Percentiles rank a stretch among this genome's conserved stretches.
Evolutionary conservation across 1,284 basidiomycete genomes (phyloP).

Genomic region (Ustilago lituana): DNA sequence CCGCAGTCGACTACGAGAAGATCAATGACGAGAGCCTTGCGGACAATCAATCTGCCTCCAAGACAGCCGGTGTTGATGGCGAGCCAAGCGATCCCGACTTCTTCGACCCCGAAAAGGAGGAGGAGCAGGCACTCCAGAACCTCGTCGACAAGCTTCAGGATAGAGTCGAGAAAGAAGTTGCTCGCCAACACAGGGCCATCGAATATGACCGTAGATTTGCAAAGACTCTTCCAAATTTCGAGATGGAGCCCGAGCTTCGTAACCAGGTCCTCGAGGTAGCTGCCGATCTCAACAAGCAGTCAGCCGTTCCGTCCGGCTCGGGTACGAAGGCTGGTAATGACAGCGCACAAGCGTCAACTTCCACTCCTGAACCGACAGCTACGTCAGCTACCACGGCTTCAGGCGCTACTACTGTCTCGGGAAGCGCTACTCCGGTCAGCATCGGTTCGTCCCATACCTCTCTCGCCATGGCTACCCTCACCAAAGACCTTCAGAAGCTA

Average conservation of each 20-base stretch:
- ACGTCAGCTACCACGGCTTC: conserved; percentile 27
- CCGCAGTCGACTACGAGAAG: conserved; percentile 45
- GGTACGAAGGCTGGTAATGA: conserved; percentile 1
- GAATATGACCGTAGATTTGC: conserved; percentile 84
- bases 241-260: conserved; percentile 74
- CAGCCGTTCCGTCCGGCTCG: conserved; percentile 65
- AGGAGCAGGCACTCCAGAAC: conserved; percentile 63
- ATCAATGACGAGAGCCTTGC: conserved; percentile 39
- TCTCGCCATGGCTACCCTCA: conserved; percentile 41
- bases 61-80: conserved; percentile 9
- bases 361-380: conserved; percentile 8
- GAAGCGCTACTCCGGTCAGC: conserved; percentile 38
- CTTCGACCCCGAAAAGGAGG: conserved; percentile 56
- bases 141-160: conserved; percentile 80
- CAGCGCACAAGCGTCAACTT: conserved; percentile 1
- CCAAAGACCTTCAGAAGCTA: conserved; percentile 42
- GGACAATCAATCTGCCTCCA: conserved; percentile 28
- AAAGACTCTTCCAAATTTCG: conserved; percentile 75
- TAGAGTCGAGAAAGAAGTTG: conserved; percentile 86
- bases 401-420: conserved; percentile 22
- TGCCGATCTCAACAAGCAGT: conserved; percentile 64
- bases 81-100: conserved; percentile 5
- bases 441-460: conserved; percentile 33
- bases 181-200: conserved; percentile 77
- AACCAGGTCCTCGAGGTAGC: conserved; percentile 75